Percentiles rank a stretch among this genome's conserved stretches.
These are phyloP conservation scores for Penicillium bialowiezense DNA, from an alignment of 495 filamentous ascomycete species.

Conservation along the genomic window DNA sequence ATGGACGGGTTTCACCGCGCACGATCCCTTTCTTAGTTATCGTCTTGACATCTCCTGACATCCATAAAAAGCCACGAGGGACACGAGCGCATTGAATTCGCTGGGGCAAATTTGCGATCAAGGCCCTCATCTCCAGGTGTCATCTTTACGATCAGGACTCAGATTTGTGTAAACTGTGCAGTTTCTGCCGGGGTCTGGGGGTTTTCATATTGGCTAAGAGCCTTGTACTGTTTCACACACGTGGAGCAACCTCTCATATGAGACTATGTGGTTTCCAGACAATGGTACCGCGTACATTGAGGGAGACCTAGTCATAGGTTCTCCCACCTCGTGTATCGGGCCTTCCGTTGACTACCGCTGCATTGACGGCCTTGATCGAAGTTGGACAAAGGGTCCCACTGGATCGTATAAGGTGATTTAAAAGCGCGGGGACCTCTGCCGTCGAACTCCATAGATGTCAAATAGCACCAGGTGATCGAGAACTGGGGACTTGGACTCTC, in stretches of 20 bases:
- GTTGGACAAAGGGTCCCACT: not conserved
- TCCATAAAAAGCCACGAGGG: not conserved
- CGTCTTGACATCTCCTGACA: too few relatives aligned
- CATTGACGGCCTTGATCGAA: not conserved
- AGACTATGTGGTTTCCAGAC: not conserved
- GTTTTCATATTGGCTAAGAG: not conserved
- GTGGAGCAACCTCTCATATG: not conserved
- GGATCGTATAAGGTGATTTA: not conserved
- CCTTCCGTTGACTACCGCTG: not conserved
- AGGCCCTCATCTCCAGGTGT: not conserved
- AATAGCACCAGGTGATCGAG: not conserved
- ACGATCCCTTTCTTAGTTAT: not conserved
- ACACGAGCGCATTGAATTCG: not conserved
- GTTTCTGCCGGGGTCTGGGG: not conserved
- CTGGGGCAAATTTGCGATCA: not conserved
- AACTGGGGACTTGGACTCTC: not conserved
- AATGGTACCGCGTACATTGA: not conserved
- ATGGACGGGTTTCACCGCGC: not conserved
- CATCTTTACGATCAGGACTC: not conserved
- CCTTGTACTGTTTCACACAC: not conserved
- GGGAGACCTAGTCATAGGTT: not conserved
- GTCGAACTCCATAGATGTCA: not conserved
- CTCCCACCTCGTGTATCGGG: not conserved
- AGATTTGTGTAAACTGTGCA: not conserved
- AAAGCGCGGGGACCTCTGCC: not conserved